Base-by-base conservation (phyloP, 1,139 yeast species). In the Nakaseomyces uthaithaninus region DNA sequence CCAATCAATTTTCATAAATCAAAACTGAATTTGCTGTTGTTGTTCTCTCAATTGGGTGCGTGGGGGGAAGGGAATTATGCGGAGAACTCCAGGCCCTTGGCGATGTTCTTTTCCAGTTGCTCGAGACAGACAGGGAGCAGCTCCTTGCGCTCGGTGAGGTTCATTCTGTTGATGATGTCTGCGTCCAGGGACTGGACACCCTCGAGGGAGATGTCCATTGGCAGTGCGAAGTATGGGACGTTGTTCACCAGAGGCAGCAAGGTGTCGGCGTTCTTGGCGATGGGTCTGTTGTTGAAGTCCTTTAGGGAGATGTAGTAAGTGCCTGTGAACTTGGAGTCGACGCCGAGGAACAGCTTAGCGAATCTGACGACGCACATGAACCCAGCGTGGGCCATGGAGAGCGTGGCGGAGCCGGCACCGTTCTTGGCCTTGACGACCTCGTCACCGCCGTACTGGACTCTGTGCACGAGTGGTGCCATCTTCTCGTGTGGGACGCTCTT, bases 311-410 rank as follows among this genome's bases (percentile, higher is more conserved):
- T 47, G 48, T 49, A 58, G 41, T 45, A 50, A 23, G 51, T 55
- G 11, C 52, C 52, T 10, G 48, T 45, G 36, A 56, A 38, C 17
- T 44, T 38, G 6, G 41, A 36, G 10, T 36, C 33, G 35, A 44
- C 40, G 7, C 55, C 57, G 15, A 51, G 22, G 50, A 75, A 62
- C 52, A 83, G 75, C 57, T 72, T 66, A 59, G 78, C 66, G 36
- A 80, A 75, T 42, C 77, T 64, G 52, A 75, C 75, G 42, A 87
- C 74, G 53, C 85, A 77, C 64, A 82, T 76, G 62, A 78, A 89
- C 53, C 93, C 95, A 39, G 96, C 95, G 63, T 86, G 91, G 39
- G 96, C 96, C 96, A 89, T 89, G 42, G 95, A 84, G 53, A 89
- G 72, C 40, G 97, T 89, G 49, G 95, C 95, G 40, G 95, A 84